Evolutionary conservation across 106 monocot genomes (phyloP), one percentile per base, ranked within the genome.

Genomic region (Dendrobium chrysotoxum): DNA sequence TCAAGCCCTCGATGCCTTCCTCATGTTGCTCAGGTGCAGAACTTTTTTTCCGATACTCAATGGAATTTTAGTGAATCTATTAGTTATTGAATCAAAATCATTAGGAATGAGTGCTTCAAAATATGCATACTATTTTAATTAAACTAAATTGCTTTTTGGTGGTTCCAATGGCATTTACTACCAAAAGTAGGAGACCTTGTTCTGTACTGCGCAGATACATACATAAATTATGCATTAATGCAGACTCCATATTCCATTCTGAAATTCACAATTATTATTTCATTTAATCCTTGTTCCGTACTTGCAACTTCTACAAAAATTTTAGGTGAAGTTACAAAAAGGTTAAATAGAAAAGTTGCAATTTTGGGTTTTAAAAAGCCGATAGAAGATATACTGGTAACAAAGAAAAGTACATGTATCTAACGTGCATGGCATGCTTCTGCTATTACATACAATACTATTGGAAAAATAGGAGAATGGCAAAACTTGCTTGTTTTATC

Each of bases 1-100:
- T 99, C 99, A 66, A 99, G 95, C 76, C 90, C 92, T 45, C 86
- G 99, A 71, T 99, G 99, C 78, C 88, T 99, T 81, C 99, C 99
- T 44, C 95, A 99, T 90, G 88, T 95, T 86, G 90, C 99, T 77
- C 99, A 99, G 91, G 99, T 99, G 68, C 35, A 35, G 2, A 35
- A 78, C 66, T 17, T 77, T 73, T 82, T 35, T 35, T 35, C 35
- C 35, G 35, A 35, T 35, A 35, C 35, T 11, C 42, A 18, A 16
- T 18, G 26, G 58, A 15, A 5, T n/a, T 78, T 18, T 76, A 35
- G 53, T 54, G 53, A 54, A 54, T 54, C 53, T 54, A 54, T 54
- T 54, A 35, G 35, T 35, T 35, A 35, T 35, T 35, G 35, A 35
- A 35, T 35, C 2, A 35, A 2, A 35, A 3, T 35, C 35, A 35